phyloP scores from a whole-genome alignment of 139 green algal genomes.

The Chloropicon primus region DNA sequence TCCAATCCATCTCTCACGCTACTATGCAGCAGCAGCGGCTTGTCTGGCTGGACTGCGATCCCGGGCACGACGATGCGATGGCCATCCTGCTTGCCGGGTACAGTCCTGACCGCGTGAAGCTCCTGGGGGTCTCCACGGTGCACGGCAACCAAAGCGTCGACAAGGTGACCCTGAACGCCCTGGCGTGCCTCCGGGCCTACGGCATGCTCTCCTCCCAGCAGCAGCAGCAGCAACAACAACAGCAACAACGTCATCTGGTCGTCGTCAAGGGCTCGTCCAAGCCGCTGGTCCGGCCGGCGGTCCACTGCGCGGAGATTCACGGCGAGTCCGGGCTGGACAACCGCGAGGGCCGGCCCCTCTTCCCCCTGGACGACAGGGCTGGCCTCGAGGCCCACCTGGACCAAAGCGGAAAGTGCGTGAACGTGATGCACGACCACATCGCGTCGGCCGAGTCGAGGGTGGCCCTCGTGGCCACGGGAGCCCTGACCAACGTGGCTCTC shows the following conservation, averaged over 20 bases:
- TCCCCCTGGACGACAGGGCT: not conserved
- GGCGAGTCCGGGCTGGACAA: slow-evolving; percentile 58
- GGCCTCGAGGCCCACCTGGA: too few relatives aligned
- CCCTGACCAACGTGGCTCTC: slow-evolving; percentile 84
- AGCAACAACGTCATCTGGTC: not conserved
- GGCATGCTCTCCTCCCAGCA: slow-evolving; percentile 13
- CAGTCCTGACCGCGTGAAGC: slow-evolving; percentile 17
- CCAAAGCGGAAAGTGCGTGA: not conserved
- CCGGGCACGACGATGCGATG: slow-evolving; percentile 84
- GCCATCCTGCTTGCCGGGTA: slow-evolving; percentile 73
- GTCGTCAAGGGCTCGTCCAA: slow-evolving; percentile 53
- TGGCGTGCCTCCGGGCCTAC: slow-evolving; percentile 50
- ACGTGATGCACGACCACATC: not conserved
- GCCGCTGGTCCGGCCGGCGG: slow-evolving; percentile 50
- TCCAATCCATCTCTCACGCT: not conserved
- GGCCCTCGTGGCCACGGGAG: slow-evolving; percentile 62
- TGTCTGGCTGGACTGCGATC: slow-evolving; percentile 77
- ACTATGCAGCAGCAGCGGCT: not conserved
- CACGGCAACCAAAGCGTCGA: slow-evolving; percentile 65
- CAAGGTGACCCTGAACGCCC: slow-evolving; percentile 73
- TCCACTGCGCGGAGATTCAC: slow-evolving; percentile 83
- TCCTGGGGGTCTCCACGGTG: slow-evolving; percentile 80
- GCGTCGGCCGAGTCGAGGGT: slow-evolving; percentile 8
- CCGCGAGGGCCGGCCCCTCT: not conserved
- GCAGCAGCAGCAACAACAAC: not conserved